These are phyloP conservation scores for Penicillium antarcticum DNA, from an alignment of 495 filamentous ascomycete genomes.

Conservation along the genomic window DNA sequence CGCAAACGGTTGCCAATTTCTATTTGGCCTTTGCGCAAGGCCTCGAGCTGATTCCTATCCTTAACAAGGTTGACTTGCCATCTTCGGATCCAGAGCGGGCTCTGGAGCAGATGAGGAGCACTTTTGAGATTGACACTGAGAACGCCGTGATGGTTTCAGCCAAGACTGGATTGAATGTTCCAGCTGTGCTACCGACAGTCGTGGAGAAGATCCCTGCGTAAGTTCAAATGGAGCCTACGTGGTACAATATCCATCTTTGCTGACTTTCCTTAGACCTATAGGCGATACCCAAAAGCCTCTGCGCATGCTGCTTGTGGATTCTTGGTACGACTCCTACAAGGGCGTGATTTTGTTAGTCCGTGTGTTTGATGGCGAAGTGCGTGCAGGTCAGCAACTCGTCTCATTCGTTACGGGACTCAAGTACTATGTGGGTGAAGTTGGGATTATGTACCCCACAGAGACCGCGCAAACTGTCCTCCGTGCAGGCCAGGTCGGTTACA, in stretches of 20 bases:
- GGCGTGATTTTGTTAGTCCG: slow-evolving; percentile 90
- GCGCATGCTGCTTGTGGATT: slow-evolving; percentile 87
- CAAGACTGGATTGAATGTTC: slow-evolving; percentile 88
- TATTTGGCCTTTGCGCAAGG: slow-evolving; percentile 94
- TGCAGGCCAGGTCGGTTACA: slow-evolving; percentile 92
- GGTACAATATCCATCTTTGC: background rate
- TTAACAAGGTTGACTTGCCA: slow-evolving; percentile 94
- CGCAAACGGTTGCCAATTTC: slow-evolving; percentile 96
- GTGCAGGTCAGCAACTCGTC: slow-evolving; percentile 74
- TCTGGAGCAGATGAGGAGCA: slow-evolving; percentile 76
- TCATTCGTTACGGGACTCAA: slow-evolving; percentile 84
- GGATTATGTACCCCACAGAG: slow-evolving; percentile 92
- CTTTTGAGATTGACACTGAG: slow-evolving; percentile 82
- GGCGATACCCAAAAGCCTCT: slow-evolving; percentile 71
- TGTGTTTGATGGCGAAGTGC: slow-evolving; percentile 84
- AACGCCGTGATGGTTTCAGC: slow-evolving; percentile 85
- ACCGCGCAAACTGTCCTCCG: slow-evolving; percentile 75
- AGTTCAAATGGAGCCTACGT: slow-evolving; percentile 12
- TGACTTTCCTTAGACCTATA: slow-evolving; percentile 49
- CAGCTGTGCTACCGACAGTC: slow-evolving; percentile 74
- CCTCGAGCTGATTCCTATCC: slow-evolving; percentile 78
- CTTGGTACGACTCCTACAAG: slow-evolving; percentile 95
- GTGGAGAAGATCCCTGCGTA: slow-evolving; percentile 77
- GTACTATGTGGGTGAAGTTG: slow-evolving; percentile 92
- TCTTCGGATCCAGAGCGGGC: slow-evolving; percentile 82